Evolutionary conservation across 768 basidiomycete genomes (phyloP).

Genomic region (Dentipellis fragilis): DNA sequence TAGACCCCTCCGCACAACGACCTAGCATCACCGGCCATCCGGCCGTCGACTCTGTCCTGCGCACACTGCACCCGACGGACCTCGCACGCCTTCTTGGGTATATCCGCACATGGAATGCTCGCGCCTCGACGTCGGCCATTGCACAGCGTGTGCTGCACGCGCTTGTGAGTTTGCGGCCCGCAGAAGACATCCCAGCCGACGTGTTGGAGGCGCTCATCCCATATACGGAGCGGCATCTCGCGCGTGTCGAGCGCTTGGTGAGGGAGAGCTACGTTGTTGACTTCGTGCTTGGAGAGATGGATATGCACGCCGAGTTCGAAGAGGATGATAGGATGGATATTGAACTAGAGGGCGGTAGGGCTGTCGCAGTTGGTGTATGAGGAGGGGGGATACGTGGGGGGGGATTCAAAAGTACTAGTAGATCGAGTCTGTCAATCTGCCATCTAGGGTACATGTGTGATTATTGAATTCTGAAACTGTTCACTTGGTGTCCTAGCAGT

Average conservation of each 20-base stretch:
- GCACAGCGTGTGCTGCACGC: conserved; percentile 82
- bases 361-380: no score
- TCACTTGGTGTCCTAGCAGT: no score
- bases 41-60: conserved; percentile 76
- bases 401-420: no score
- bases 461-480: no score
- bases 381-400: no score
- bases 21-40: conserved; percentile 48
- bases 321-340: conserved; percentile 25
- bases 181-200: conserved; percentile 55
- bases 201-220: conserved; percentile 80
- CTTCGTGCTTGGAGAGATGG: conserved; percentile 82
- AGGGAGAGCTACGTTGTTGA: conserved; percentile 97
- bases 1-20: conserved; percentile 15
- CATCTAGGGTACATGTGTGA: no score
- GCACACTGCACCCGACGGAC: conserved; percentile 59
- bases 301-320: conserved; percentile 29
- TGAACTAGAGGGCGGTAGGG: conserved; percentile 1
- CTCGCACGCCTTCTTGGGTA: conserved; percentile 75
- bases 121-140: conserved; percentile 73
- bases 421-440: no score
- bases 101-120: conserved; percentile 91
- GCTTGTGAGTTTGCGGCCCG: conserved; percentile 64
- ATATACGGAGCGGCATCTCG: conserved; percentile 89
- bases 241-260: conserved; percentile 74